A percentile compares a stretch with the other conserved stretches of the same genome.
Conservation (phyloP, 2,329 filamentous ascomycete species). For the Talaromyces rugulosus region DNA sequence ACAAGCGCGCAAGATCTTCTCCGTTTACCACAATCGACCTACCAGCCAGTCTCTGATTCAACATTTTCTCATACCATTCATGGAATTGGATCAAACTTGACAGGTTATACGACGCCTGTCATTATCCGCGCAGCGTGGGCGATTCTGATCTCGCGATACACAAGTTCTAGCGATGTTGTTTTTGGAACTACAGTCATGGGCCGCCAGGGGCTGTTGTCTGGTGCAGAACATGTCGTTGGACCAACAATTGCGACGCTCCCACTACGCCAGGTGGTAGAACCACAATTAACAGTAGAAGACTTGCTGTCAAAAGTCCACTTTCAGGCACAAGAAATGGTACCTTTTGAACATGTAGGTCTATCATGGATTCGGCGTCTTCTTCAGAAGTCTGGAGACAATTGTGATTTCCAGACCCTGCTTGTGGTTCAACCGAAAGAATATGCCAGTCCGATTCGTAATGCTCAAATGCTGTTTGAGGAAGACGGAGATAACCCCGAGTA, state of each 20-base stretch:
- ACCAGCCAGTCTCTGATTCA: neutral
- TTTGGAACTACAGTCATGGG: slow-evolving; percentile 8
- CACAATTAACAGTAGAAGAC: neutral
- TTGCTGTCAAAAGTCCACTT: neutral
- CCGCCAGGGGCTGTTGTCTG: neutral
- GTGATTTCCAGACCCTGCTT: slow-evolving; percentile 3
- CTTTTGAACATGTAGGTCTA: slow-evolving; percentile 16
- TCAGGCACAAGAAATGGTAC: slow-evolving; percentile 48
- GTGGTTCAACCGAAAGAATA: slow-evolving; percentile 2
- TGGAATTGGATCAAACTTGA: neutral
- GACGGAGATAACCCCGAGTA: neutral
- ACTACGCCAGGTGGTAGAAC: neutral
- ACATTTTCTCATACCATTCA: neutral
- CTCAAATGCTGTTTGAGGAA: neutral
- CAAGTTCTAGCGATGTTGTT: slow-evolving; percentile 1
- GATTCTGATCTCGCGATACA: slow-evolving; percentile 1
- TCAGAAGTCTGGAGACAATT: neutral
- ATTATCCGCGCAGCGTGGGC: slow-evolving; percentile 8
- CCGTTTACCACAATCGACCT: slow-evolving; percentile 1
- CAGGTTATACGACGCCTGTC: neutral
- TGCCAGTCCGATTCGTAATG: neutral
- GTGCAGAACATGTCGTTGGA: slow-evolving; percentile 2
- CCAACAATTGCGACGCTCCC: slow-evolving; percentile 3
- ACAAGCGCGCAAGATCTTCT: slow-evolving; percentile 1
- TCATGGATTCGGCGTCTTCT: slow-evolving; percentile 3